Evolutionary conservation across 1,284 basidiomycete species (phyloP), one percentile per base, ranked within the genome.

Genomic region (Lentinula novae-zelandiae): DNA sequence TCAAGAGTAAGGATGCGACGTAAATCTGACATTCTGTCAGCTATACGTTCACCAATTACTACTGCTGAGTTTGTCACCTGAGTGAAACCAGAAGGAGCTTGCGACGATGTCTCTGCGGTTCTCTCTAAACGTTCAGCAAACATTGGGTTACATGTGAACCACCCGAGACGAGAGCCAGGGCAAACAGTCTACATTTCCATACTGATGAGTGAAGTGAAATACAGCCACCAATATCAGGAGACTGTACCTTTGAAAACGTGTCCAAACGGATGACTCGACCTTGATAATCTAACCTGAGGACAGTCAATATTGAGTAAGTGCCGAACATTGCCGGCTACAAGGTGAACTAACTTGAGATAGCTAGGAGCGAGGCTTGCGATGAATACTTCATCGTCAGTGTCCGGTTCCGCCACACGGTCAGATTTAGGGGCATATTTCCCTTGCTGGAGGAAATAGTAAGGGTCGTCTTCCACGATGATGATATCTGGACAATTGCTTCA

Each of bases 181-280:
- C 87, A 89, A 57, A 93, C 83, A 1, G 86, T 90, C 87, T 86
- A 60, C 5, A n/a, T 34, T 13, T 34, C 3, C 13, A 15, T 17
- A 27, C 27, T n/a, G 4, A 20, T 48, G 36, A 58, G 15, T 20
- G 7, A 15, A 22, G 6, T 13, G 13, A 27, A 3, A 13, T 38
- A 38, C 36, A 38, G 7, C 12, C 1, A 12, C 36, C 15, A 12
- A 54, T 2, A 20, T 15, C 4, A 15, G 20, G 27, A 9, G 15
- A 17, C 58, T 65, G n/a, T 51, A 83, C 86, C 82, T 93, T 93
- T 36, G 88, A 91, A 71, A 93, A 93, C 0, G 89, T 86, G 69
- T 93, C 90, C 33, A 93, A 73, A 3, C 90, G 86, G 55, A 93
- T 82, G 36, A 93, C 91, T 20, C 91, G 83, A 2, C 90, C 91